These are phyloP conservation scores for Thinopyrum obtusiflorum DNA, from an alignment of 202 grass and related monocot genomes.

Conservation along the genomic window DNA sequence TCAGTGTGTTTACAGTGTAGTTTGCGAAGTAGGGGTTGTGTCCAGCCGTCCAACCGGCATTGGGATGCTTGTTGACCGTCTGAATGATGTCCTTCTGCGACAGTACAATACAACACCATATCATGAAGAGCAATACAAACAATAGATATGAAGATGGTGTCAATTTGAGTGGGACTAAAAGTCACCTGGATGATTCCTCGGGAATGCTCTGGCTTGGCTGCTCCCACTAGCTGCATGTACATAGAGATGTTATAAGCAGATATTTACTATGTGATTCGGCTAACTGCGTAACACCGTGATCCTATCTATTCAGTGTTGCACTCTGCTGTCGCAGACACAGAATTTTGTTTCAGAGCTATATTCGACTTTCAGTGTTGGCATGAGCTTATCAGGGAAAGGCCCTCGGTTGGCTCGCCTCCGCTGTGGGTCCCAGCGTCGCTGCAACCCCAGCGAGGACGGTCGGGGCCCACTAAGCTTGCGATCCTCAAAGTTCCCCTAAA, in stretches of 20 bases:
- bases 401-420: background rate
- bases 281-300: background rate
- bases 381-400: background rate
- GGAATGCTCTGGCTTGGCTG: background rate
- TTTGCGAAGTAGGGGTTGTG: slow-evolving; percentile 56
- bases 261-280: too few relatives aligned
- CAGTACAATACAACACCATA: background rate
- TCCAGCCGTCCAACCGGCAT: slow-evolving; percentile 71
- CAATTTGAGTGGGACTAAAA: background rate
- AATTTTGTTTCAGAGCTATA: background rate
- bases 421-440: background rate
- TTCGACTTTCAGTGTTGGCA: background rate
- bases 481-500: background rate
- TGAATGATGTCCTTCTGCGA: slow-evolving; percentile 62
- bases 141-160: background rate
- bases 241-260: background rate
- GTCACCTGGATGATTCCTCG: slow-evolving; percentile 41
- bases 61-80: slow-evolving; percentile 59
- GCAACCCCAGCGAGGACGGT: background rate
- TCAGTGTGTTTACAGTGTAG: slow-evolving; percentile 60
- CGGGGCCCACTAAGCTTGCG: background rate
- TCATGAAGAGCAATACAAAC: background rate
- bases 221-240: background rate
- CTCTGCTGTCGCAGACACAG: too few relatives aligned
- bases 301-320: background rate